Evolutionary conservation across 2,329 filamentous ascomycete species (phyloP), one percentile per base, ranked within the genome.

Genomic region (Penicillium concentricum): DNA sequence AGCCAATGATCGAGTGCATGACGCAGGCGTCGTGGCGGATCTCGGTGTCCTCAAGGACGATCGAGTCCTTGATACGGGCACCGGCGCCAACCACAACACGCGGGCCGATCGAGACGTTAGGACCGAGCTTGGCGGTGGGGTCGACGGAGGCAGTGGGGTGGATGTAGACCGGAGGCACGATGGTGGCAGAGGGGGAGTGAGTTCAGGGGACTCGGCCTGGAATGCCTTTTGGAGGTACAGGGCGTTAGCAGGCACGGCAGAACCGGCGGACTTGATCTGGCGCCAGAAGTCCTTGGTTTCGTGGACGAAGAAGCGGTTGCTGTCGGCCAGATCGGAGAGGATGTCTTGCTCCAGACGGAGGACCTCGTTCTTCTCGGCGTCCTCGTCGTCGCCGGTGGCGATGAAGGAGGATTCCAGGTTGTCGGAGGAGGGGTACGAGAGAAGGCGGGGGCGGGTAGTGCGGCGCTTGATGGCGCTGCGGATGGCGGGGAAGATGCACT

Each of bases 201-300:
- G 87, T 79, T 97, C 93, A 51, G 86, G 82, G 38, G 90, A 91
- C 65, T 87, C 86, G 43, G 82, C 84, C 78, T 97, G 93, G 81
- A 89, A 89, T 20, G 94, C 93, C 80, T 97, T 91, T 74, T 95
- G 91, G 53, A 99, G 86, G 78, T 99, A 99, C 34, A 99, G 84
- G 15, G 94, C 94, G 71, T 97, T 97, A 61, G 94, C 94, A 16
- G 94, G 94, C 28, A 99, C 92, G 48, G 94, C 94, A 6, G 93
- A 97, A 58, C 94, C 94, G 58, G 94, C 94, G 2, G 94, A 97
- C 85, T 99, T 99, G 84, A 99, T 97, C 82, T 99, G 94, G 68
- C 94, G 91, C 94, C 94, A 99, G 78, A 99, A 99, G 76, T 97
- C 94, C 80, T 95, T 96, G 64, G 93, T 97, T 81, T 99, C 94